Base-by-base conservation (phyloP, 2,329 filamentous ascomycete species). In the Nemania sp. region DNA sequence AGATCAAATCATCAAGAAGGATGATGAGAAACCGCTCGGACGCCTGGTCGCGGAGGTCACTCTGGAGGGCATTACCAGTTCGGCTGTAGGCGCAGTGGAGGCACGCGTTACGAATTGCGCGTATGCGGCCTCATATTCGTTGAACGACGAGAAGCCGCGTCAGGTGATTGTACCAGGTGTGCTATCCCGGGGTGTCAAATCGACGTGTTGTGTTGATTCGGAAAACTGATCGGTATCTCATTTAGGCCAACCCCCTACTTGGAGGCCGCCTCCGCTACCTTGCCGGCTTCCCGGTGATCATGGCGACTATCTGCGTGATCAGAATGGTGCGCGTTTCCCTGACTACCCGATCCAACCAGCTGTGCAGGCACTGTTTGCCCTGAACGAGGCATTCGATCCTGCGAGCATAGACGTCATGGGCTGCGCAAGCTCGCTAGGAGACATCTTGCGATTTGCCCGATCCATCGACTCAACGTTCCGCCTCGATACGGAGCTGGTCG, bases 321-420 rank as follows among this genome's bases (percentile, higher is more conserved):
- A 67, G 10, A 69, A 71, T 51, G 65, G 68, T 37, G 66, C 67
- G n/a, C 54, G 50, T 1, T 70, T 70, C 42, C 67, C 66, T n/a
- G 43, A 63, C 7, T 51, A 69, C 46, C 69, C 68, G 11, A 65
- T 69, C 43, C 61, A 65, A 10, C 62, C 65, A 10, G 57, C 67
- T 17, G 65, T 70, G 1, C 65, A 69, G 47, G 64, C 69, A 4
- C 21, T 70, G 17, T 65, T 67, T 50, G 54, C 63, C 54, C 18
- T 69, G 10, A 51, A 69, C 39, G 17, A 63, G 40, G 29, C 9
- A 4, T 68, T 70, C 17, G 67, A 67, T 20, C 56, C 67, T 3
- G 64, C 64, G 25, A 57, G 17, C 43, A 57, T 70, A 20, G 64
- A 71, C 29, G 59, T 70, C 37, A 54, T 70, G 64, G 65, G 63